These are phyloP conservation scores for Magnusiomyces fungicola DNA, from an alignment of 1,139 yeast species.

Conservation along the genomic window DNA sequence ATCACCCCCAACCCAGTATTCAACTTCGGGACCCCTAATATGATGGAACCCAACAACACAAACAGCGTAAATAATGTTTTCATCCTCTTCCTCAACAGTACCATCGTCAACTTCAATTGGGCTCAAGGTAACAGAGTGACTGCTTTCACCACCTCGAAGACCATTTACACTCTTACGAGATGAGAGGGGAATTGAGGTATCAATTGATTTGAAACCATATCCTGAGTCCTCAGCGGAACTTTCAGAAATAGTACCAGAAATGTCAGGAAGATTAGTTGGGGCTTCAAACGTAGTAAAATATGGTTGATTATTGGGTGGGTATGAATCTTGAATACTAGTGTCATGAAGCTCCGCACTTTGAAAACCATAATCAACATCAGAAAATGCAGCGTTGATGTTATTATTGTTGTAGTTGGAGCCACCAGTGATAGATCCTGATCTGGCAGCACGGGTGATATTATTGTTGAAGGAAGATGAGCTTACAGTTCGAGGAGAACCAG, in stretches of 20 bases:
- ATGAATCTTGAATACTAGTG: neutral
- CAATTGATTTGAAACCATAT: neutral
- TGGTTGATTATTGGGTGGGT: neutral
- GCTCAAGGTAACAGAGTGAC: conserved; percentile 16
- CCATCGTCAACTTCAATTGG: conserved; percentile 19
- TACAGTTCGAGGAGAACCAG: neutral
- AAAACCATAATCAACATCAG: no score
- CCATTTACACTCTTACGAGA: neutral
- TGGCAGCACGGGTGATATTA: neutral
- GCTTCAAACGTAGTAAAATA: conserved; percentile 5
- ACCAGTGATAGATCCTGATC: neutral
- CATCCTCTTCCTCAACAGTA: conserved; percentile 15
- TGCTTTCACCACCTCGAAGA: conserved; percentile 6
- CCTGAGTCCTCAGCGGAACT: neutral
- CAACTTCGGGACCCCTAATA: conserved; percentile 83
- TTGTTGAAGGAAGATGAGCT: neutral
- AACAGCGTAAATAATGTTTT: conserved; percentile 58
- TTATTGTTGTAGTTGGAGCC: neutral
- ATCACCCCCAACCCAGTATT: conserved; percentile 77
- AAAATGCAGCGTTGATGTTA: neutral
- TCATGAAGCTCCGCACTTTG: no score
- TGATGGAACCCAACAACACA: conserved; percentile 94
- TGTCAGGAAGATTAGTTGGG: conserved; percentile 7
- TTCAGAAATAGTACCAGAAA: neutral
- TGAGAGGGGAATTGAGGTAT: neutral